phyloP scores from a whole-genome alignment of 1,284 basidiomycete species.

The Fomitopsis pinicola region DNA sequence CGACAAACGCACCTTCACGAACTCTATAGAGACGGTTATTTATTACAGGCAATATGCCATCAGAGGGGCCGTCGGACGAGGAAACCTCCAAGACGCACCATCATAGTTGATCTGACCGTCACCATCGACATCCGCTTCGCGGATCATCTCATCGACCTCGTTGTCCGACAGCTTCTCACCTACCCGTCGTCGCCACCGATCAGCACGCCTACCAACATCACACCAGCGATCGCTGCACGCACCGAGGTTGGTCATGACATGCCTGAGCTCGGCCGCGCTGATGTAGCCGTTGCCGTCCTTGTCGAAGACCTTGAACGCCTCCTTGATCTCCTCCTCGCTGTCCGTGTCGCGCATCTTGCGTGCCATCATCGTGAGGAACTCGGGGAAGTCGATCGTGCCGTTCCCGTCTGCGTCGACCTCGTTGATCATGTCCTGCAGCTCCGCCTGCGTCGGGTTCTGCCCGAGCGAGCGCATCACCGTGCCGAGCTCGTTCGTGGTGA shows the following conservation, averaged over 20 bases:
- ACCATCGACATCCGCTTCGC: conserved; percentile 95
- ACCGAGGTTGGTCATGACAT: conserved; percentile 93
- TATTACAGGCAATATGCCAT: not conserved
- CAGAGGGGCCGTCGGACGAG: not conserved
- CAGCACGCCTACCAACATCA: not conserved
- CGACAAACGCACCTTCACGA: conserved; percentile 52
- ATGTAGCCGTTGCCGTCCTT: conserved; percentile 83
- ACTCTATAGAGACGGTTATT: conserved; percentile 41
- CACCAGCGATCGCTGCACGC: conserved; percentile 26
- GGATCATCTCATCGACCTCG: conserved; percentile 98
- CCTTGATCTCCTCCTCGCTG: conserved; percentile 71
- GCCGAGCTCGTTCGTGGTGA: conserved; percentile 93
- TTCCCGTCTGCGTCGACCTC: conserved; percentile 80
- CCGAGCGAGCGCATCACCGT: conserved; percentile 97
- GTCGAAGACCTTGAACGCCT: conserved; percentile 84
- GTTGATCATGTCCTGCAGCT: conserved; percentile 97
- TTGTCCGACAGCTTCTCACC: conserved; percentile 91
- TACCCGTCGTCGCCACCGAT: conserved; percentile 22
- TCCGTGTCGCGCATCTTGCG: conserved; percentile 95
- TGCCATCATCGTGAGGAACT: conserved; percentile 96
- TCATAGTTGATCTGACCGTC: conserved; percentile 89
- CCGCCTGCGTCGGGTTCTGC: conserved; percentile 94
- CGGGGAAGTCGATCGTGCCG: conserved; percentile 95
- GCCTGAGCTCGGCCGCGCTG: conserved; percentile 77
- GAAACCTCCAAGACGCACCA: conserved; percentile 40